Evolutionary conservation across 208 protist genomes (phyloP), one percentile per base, ranked within the genome.

Genomic region (Willaertia magna): DNA sequence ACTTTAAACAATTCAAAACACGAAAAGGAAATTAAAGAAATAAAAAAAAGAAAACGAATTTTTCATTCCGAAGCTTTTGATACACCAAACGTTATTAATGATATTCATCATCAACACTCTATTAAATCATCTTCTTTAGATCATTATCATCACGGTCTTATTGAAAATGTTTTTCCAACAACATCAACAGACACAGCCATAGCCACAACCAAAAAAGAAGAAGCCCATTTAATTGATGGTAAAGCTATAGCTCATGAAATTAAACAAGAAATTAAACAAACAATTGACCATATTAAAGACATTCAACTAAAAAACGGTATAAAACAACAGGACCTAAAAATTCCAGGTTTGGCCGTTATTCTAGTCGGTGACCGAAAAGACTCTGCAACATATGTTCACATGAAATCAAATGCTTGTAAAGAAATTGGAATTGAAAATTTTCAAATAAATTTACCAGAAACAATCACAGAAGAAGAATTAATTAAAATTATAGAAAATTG

Each of bases 351-450:
- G 0, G 95, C 92, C 7, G 93, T 97, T 55, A 90, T 99, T 55
- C 94, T 99, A 42, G 96, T 98, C 43, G 97, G 97, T 46, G 87
- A 93, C 34, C 91, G 95, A 11, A 94, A 93, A 74, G 96, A 97
- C 87, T 96, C 93, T 9, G 90, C 95, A 67, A 96, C 94, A 12
- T 99, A 99, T 88, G 96, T 99, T 30, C 90, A 96, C 44, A 95
- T 97, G 86, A 99, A 99, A 90, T 87, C 93, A 85, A 93, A 94
- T 49, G 88, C 86, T 0, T 86, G 85, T 43, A 39, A 4, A 0
- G 49, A 74, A 42, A 2, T 81, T 9, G 81, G 59, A 48, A 49
- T 61, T 12, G 34, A 48, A 22, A 30, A 12, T 46, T 40, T 82
- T 16, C 85, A 98, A 6, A 79, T 87, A 44, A 86, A 89, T 55